Evolutionary conservation across 805 yeast genomes (phyloP), one percentile per base, ranked within the genome.

Genomic region (Saccharomycopsis sp.): DNA sequence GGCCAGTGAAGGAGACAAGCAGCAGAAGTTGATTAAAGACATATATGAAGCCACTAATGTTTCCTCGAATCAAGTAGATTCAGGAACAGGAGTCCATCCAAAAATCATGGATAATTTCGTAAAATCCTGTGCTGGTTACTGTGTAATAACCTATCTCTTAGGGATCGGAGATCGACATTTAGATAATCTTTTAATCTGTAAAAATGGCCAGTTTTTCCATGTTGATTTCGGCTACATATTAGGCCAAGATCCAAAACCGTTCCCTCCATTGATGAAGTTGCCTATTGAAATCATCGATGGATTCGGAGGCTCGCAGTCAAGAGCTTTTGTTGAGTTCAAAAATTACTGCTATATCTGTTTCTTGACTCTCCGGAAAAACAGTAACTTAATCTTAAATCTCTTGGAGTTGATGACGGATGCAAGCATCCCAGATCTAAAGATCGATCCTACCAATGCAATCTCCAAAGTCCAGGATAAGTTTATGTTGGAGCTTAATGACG

Each of bases 81-180:
- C 19, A 7, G 49, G 49, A 7, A 50, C 59, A 20, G 78, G 78
- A 1, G 75, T 88, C 0, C 74, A 78, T 9, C 72, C 83, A 0
- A 81, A 80, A 64, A 89, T 85, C 0, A 89, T 94, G 97, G 98
- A 94, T 66, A 93, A 88, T 64, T 94, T 89, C 72, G 93, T 94
- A 3, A 83, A 92, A 64, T 89, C 97, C 2, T 90, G 97, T 69
- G 97, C 99, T 23, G 99, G 99, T 0, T 94, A 94, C 68, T 94
- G 97, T 75, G 98, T 94, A 0, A 88, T 94, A 23, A 94, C 99
- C 0, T 94, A 94, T 66, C 74, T 94, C 7, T 73, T 94, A 14
- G 99, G 99, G 3, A 97, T 94, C 7, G 99, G 99, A 15, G 99
- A 94, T 72, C 80, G 99, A 58, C 99, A 94, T 74, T 75, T 94